A percentile compares a stretch with the other conserved stretches of the same genome.
Conservation (phyloP, 1,284 basidiomycete genomes). For the Ceratobasidium sp. region DNA sequence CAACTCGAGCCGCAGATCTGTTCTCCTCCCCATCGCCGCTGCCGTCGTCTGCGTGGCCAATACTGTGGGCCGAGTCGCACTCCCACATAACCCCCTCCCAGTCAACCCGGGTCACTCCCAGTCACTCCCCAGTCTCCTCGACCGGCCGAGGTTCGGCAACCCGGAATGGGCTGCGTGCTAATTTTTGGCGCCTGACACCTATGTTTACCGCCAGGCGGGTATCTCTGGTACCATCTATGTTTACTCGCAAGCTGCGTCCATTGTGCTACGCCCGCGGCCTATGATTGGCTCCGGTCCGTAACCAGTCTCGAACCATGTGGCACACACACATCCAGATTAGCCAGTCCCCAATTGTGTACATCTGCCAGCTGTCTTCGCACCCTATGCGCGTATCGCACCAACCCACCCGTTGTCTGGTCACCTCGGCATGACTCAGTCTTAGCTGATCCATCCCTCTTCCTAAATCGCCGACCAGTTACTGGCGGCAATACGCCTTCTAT, state of each 20-base stretch:
- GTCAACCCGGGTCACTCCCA: neutral
- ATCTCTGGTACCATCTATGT: neutral
- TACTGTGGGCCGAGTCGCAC: neutral
- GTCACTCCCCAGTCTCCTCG: neutral
- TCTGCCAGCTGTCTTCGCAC: neutral
- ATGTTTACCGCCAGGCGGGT: too few species aligned
- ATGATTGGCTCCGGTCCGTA: neutral
- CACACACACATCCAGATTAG: neutral
- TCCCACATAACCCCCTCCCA: neutral
- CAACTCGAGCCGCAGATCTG: neutral
- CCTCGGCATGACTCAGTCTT: neutral
- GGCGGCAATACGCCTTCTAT: too few species aligned
- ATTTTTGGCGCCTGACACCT: neutral
- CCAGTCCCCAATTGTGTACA: too few species aligned
- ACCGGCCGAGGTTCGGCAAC: neutral
- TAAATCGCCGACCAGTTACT: neutral
- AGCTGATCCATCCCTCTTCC: neutral
- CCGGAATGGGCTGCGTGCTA: neutral
- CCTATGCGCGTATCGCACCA: neutral
- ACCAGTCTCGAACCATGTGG: neutral
- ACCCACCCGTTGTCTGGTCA: too few species aligned
- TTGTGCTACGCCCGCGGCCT: neutral
- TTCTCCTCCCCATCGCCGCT: neutral
- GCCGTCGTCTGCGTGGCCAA: neutral
- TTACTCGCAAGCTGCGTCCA: neutral